Evolutionary conservation across 83 land plant species (phyloP).

Genomic region (Isoetes engelmannii): DNA sequence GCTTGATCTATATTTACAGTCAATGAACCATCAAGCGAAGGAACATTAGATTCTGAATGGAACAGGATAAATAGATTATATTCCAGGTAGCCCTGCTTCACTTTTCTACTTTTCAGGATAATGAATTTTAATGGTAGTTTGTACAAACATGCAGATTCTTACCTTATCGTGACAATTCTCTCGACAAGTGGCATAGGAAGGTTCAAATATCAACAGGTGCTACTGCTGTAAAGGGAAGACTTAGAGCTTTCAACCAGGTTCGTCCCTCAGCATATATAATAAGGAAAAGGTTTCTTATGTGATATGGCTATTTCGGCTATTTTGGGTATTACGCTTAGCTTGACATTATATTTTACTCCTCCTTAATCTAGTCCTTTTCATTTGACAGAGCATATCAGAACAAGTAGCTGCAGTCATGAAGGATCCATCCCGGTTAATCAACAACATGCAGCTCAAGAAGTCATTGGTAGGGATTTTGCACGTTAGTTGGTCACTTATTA

Average conservation of each 20-base stretch:
- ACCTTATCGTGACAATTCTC: conserved; percentile 10
- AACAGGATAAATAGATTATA: background rate
- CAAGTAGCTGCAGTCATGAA: conserved; percentile 79
- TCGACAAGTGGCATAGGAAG: conserved; percentile 28
- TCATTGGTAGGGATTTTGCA: conserved; percentile 39
- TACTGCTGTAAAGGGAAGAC: conserved; percentile 65
- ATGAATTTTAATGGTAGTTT: background rate
- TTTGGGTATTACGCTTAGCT: background rate
- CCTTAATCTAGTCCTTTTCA: background rate
- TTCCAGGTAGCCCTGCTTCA: background rate
- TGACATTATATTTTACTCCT: background rate
- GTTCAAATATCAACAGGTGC: conserved; percentile 81
- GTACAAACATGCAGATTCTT: conserved; percentile 4
- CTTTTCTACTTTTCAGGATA: background rate
- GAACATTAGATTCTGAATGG: background rate
- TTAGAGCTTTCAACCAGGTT: conserved; percentile 93
- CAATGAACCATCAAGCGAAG: background rate
- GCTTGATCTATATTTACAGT: background rate
- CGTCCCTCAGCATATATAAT: background rate
- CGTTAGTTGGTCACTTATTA: conserved; percentile 42
- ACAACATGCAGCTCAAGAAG: conserved; percentile 56
- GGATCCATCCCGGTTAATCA: conserved; percentile 72
- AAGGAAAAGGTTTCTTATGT: conserved; percentile 10
- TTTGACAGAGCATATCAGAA: conserved; percentile 69
- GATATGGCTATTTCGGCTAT: background rate